A percentile compares a stretch with the other conserved stretches of the same genome.
Evolutionary conservation across 257 asterid species (phyloP).

Genomic region (Capsicum pubescens): DNA sequence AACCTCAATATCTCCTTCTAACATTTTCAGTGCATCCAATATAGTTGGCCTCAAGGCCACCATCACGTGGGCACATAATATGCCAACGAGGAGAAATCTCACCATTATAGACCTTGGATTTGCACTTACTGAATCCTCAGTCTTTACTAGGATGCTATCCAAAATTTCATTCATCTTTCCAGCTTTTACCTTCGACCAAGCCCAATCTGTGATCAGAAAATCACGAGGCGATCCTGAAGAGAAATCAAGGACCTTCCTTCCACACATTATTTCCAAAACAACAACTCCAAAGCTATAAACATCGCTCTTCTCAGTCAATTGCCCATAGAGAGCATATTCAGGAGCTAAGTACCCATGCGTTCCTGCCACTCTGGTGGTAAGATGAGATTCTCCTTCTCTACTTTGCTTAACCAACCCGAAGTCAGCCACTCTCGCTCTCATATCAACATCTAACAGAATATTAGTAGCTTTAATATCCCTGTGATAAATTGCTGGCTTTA

Average conservation of each 20-base stretch:
- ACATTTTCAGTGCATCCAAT: conserved; percentile 77
- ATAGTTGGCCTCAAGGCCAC: conserved; percentile 91
- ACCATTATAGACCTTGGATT: conserved; percentile 75
- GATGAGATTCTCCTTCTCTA: conserved; percentile 82
- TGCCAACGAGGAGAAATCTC: conserved; percentile 79
- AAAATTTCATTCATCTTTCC: conserved; percentile 64
- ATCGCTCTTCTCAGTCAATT: conserved; percentile 85
- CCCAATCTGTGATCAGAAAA: conserved; percentile 83
- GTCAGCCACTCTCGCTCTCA: conserved; percentile 95
- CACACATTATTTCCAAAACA: conserved; percentile 89
- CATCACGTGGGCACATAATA: conserved; percentile 91
- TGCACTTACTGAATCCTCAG: conserved; percentile 48
- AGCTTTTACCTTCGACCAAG: conserved; percentile 75
- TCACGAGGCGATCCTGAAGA: conserved; percentile 56
- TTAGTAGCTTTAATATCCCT: conserved; percentile 89
- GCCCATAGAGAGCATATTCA: conserved; percentile 91
- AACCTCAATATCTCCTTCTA: conserved; percentile 90
- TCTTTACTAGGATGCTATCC: conserved; percentile 54
- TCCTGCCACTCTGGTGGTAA: conserved; percentile 91
- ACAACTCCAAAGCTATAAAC: conserved; percentile 93
- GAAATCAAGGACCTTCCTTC: conserved; percentile 86
- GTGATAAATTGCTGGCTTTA: conserved; percentile 82
- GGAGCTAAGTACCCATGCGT: conserved; percentile 95
- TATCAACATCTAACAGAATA: conserved; percentile 71
- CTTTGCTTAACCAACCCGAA: conserved; percentile 81